Conservation (phyloP, 148 eudicot species). For the Euryodendron excelsum region DNA sequence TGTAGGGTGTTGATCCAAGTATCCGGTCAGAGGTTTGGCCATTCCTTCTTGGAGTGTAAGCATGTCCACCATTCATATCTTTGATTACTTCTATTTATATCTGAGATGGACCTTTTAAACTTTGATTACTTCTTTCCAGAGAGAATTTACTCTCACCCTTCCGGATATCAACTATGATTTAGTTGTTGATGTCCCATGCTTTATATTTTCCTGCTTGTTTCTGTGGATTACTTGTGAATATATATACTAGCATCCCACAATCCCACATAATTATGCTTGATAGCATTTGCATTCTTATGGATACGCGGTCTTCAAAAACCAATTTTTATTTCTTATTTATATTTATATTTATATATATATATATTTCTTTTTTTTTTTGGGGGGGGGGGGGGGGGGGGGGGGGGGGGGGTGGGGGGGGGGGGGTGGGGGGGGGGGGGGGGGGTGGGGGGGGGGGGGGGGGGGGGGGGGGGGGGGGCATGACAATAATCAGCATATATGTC, state of each 20-base stretch:
- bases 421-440: too few species aligned
- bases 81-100: background rate
- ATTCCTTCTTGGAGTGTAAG: conserved; percentile 99
- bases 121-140: background rate
- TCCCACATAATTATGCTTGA: background rate
- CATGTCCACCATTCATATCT: conserved; percentile 10
- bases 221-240: background rate
- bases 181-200: background rate
- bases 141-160: background rate
- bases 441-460: too few species aligned
- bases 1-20: conserved; percentile 91
- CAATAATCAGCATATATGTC: too few species aligned
- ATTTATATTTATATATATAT: too few species aligned
- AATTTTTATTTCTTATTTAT: background rate
- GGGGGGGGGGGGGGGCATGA: too few species aligned
- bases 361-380: too few species aligned
- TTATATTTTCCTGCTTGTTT: background rate
- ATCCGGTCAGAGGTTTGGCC: conserved; percentile 98
- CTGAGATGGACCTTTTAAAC: background rate
- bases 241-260: background rate
- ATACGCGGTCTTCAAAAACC: background rate
- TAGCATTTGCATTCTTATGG: background rate
- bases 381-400: too few species aligned
- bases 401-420: too few species aligned
- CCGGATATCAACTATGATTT: background rate